Conservation (phyloP, 495 filamentous ascomycete species). For the Penicillium samsonianum region DNA sequence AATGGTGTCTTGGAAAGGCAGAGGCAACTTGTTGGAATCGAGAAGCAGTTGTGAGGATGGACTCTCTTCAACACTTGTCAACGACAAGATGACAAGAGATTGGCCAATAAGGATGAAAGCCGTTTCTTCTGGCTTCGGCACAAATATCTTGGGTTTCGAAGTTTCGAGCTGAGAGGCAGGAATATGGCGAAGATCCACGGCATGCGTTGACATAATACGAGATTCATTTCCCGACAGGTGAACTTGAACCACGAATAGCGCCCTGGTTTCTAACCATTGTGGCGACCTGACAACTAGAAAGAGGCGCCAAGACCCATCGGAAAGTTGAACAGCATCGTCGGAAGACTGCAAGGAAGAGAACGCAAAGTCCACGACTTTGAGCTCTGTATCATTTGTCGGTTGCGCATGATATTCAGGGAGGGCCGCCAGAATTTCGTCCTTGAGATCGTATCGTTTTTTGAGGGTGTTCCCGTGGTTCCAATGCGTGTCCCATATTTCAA, state of each 20-base stretch:
- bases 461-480: slow-evolving; percentile 69
- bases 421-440: slow-evolving; percentile 36
- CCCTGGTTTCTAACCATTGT: slow-evolving; percentile 21
- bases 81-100: slow-evolving; percentile 73
- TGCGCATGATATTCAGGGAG: slow-evolving; percentile 23
- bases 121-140: slow-evolving; percentile 73
- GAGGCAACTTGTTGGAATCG: slow-evolving; percentile 56
- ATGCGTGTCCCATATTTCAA: slow-evolving; percentile 86
- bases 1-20: slow-evolving; percentile 79
- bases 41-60: slow-evolving; percentile 69
- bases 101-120: slow-evolving; percentile 81
- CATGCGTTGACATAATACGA: slow-evolving; percentile 32
- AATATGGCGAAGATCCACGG: slow-evolving; percentile 29
- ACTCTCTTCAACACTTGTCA: slow-evolving; percentile 57
- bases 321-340: slow-evolving; percentile 16
- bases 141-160: slow-evolving; percentile 66
- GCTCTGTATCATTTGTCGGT: slow-evolving; percentile 33
- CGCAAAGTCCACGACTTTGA: slow-evolving; percentile 43
- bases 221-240: slow-evolving; percentile 28
- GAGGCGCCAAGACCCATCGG: slow-evolving; percentile 35
- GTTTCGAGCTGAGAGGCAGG: slow-evolving; percentile 29
- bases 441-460: slow-evolving; percentile 53
- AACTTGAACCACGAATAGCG: slow-evolving; percentile 35
- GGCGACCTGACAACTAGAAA: slow-evolving; percentile 34
- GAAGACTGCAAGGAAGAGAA: slow-evolving; percentile 24